Percentiles rank a stretch among this genome's conserved stretches.
phyloP scores from a whole-genome alignment of 805 yeast species.

The Saccharomyces jurei region DNA sequence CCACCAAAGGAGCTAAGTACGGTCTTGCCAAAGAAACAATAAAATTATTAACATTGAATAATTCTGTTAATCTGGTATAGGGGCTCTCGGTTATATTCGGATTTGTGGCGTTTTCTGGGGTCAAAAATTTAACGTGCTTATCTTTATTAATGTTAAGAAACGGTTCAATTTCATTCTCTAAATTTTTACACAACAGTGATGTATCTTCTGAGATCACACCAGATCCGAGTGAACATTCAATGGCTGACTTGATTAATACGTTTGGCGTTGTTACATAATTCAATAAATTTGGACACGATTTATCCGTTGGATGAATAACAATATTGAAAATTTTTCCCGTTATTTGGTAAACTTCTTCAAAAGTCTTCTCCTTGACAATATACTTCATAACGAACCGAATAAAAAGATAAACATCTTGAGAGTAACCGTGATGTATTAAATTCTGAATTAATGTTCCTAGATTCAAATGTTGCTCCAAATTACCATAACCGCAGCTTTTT shows the following conservation, averaged over 20 bases:
- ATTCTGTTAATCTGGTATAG: slow-evolving; percentile 79
- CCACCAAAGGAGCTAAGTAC: slow-evolving; percentile 80
- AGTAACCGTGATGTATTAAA: slow-evolving; percentile 70
- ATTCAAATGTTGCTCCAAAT: slow-evolving; percentile 30
- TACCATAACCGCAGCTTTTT: slow-evolving; percentile 41
- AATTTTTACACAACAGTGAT: slow-evolving; percentile 49
- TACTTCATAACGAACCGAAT: slow-evolving; percentile 62
- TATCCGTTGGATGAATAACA: slow-evolving; percentile 66
- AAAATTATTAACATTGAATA: slow-evolving; percentile 91
- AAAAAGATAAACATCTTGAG: slow-evolving; percentile 76
- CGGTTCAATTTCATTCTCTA: slow-evolving; percentile 54
- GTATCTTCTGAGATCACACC: slow-evolving; percentile 54
- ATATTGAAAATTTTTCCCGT: slow-evolving; percentile 78
- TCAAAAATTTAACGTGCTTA: slow-evolving; percentile 26
- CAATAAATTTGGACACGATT: slow-evolving; percentile 57
- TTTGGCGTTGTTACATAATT: slow-evolving; percentile 93
- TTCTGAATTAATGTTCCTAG: slow-evolving; percentile 65
- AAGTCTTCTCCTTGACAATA: slow-evolving; percentile 75
- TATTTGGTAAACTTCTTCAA: slow-evolving; percentile 81
- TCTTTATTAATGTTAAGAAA: slow-evolving; percentile 37
- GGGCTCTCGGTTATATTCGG: slow-evolving; percentile 49
- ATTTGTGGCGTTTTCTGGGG: slow-evolving; percentile 41
- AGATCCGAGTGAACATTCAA: slow-evolving; percentile 74
- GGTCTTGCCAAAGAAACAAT: slow-evolving; percentile 89
- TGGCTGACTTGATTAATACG: slow-evolving; percentile 82